Evolutionary conservation across 495 filamentous ascomycete species (phyloP), one percentile per base, ranked within the genome.

Genomic region (Podospora tetraspora): DNA sequence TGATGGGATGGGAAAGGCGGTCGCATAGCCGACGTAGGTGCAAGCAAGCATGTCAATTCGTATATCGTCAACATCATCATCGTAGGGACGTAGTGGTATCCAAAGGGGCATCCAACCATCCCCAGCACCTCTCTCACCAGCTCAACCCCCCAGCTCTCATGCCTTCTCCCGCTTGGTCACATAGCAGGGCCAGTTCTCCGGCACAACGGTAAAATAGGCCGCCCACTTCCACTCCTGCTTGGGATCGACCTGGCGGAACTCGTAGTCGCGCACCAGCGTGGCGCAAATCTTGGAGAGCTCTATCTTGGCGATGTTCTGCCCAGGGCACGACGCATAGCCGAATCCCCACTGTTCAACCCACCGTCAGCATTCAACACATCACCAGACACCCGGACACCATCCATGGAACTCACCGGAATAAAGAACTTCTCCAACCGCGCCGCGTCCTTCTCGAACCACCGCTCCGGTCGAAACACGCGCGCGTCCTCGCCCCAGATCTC

Each of bases 281-380:
- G 79, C 34, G 79, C 74, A 19, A 84, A 81, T 71, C 69, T 84
- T 86, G 37, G 64, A 74, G 9, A 86, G 66, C 69, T 86, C 81
- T 21, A 84, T 78, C 30, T 80, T 75, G 11, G 83, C 83, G 11
- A 84, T 69, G 37, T 83, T 77, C 7, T 77, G 76, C 0, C 81
- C 82, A 0, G 79, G 80, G 34, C 81, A 86, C 37, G 72, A 69
- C 37, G 77, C 81, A 69, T 81, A 85, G 7, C 82, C 82, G 0
- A 74, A 73, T 25, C 79, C 79, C 73, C 78, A 84, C 78, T 65
- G 43, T n/a, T 52, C 11, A 29, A n/a, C 0, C 34, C 32, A 16
- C 3, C 21, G 52, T 65, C 52, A 65, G 63, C 19, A 6, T 23
- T 4, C 3, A 30, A 24, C 25, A 25, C 29, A 11, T 8, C 57